Percentiles rank a stretch among this genome's conserved stretches.
Conservation (phyloP, 2,329 filamentous ascomycete species). For the Sporothrix pseudoabietina region DNA sequence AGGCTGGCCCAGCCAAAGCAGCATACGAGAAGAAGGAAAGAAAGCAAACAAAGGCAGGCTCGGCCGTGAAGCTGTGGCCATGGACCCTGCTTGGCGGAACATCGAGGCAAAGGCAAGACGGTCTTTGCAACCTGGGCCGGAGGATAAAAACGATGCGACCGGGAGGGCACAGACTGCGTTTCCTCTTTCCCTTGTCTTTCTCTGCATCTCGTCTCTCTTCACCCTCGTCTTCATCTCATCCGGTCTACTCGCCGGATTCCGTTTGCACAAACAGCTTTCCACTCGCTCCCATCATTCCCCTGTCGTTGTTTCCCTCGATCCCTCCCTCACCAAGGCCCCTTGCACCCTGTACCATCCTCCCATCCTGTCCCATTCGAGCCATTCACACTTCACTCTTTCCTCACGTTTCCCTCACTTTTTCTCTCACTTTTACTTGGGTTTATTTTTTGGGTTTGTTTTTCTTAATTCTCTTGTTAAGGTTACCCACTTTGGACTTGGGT, state of each 20-base stretch:
- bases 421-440: no score
- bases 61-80: slow-evolving; percentile 8
- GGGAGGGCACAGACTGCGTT: slow-evolving; percentile 19
- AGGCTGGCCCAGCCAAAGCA: slow-evolving; percentile 14
- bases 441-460: background rate
- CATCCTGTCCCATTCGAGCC: background rate
- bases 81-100: slow-evolving; percentile 20
- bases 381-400: slow-evolving; percentile 11
- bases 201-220: slow-evolving; percentile 8
- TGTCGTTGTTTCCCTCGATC: background rate
- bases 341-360: background rate
- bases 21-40: slow-evolving; percentile 19
- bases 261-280: background rate
- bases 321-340: background rate
- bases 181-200: slow-evolving; percentile 1
- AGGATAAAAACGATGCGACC: slow-evolving; percentile 23
- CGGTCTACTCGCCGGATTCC: background rate
- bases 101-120: slow-evolving; percentile 10
- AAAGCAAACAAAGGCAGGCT: background rate
- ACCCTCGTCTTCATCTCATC: slow-evolving; percentile 17
- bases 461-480: background rate
- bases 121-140: slow-evolving; percentile 1
- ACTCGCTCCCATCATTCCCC: slow-evolving; percentile 9
- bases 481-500: background rate
- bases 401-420: background rate